Base-by-base conservation (phyloP, 2,329 filamentous ascomycete genomes). In the Monilinia fructicola region DNA sequence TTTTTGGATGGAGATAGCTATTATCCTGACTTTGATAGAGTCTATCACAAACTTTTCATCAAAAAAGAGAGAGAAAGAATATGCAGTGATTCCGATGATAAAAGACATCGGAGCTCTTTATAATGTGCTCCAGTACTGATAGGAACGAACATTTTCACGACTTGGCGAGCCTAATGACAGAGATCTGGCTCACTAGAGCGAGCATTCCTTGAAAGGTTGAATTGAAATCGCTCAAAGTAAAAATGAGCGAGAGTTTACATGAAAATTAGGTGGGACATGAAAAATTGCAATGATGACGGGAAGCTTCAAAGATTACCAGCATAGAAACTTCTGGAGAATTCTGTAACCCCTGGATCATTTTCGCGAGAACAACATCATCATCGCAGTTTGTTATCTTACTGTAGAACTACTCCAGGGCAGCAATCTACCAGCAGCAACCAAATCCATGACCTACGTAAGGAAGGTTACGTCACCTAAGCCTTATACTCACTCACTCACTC, bases 171-270 rank as follows among this genome's bases (percentile, higher is more conserved):
- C n/a, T 46, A 35, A 28, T 44, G 18, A 26, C 6, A 35, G 28
- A 60, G 42, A 48, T 50, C 14, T 21, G 31, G 28, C 56, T 50
- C 56, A 50, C 56, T 60, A 23, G 9, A 60, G 28, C 28, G 12
- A 26, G 2, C 12, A 42, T 16, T 4, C 11, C 9, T n/a, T 35
- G 7, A 60, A 60, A 38, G 21, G 6, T 26, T 14, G 6, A 18
- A 48, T 31, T 21, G 18, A 35, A 4, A 18, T 10, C 35, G 14
- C 26, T 10, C 4, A 23, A 21, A 28, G 56, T 26, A 59, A 35
- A 14, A 59, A 4, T 31, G 6, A 2, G 6, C 46, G 4, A 10
- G 56, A 9, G 6, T 59, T 44, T 21, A 14, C 28, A 12, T 6
- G 4, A 3, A 4, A 48, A 23, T 35, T 2, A 6, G 31, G 18